These are phyloP conservation scores for Vigna mungo DNA, from an alignment of 306 rosid genomes.

Conservation along the genomic window DNA sequence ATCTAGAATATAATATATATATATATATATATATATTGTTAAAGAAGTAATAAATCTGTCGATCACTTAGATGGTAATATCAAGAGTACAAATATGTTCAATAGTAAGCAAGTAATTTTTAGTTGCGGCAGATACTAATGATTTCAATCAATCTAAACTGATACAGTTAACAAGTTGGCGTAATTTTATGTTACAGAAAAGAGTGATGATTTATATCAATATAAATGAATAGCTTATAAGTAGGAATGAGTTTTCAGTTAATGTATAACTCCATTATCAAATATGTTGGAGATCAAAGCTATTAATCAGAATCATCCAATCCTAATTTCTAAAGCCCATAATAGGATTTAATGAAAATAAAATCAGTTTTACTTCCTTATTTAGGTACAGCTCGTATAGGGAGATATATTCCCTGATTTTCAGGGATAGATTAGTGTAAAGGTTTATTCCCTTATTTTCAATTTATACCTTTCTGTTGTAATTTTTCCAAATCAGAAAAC, in stretches of 20 bases:
- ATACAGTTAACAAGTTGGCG: neutral
- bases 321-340: no score
- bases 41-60: neutral
- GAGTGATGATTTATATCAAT: constrained; percentile 1
- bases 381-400: no score
- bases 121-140: constrained; percentile 19
- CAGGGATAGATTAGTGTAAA: no score
- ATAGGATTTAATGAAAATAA: no score
- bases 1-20: constrained; percentile 16
- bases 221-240: neutral
- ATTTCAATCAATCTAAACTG: constrained; percentile 26
- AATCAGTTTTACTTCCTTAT: no score
- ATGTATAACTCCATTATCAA: no score
- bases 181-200: constrained; percentile 25
- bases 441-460: no score
- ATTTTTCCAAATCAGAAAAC: no score
- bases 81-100: constrained; percentile 28
- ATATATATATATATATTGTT: neutral
- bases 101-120: constrained; percentile 23
- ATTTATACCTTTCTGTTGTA: no score
- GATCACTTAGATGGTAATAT: neutral
- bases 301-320: no score
- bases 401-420: no score
- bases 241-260: neutral
- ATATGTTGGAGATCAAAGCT: no score